Conservation (phyloP, 768 basidiomycete genomes). For the Termitomyces sp. region DNA sequence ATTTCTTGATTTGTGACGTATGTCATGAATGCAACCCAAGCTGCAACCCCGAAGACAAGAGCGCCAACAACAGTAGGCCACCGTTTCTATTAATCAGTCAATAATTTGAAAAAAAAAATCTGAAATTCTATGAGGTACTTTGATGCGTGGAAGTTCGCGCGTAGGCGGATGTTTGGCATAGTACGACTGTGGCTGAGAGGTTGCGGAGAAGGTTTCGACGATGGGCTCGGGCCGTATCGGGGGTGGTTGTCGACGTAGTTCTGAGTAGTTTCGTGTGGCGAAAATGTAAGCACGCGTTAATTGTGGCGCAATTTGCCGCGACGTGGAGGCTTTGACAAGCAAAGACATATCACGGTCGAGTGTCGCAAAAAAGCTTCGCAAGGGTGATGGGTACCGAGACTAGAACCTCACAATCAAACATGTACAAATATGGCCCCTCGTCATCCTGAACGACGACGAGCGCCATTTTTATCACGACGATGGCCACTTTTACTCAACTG, state of each 20-base stretch:
- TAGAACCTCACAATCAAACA: constrained; percentile 3
- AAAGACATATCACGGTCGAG: constrained; percentile 9
- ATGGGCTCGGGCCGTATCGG: constrained; percentile 16
- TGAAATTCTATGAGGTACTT: constrained; percentile 21
- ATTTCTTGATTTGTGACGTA: constrained; percentile 77
- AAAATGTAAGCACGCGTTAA: neutral
- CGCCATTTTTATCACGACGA: neutral
- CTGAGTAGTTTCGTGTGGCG: constrained; percentile 14
- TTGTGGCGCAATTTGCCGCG: constrained; percentile 8
- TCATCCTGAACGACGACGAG: constrained; percentile 7
- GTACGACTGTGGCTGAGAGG: constrained; percentile 37
- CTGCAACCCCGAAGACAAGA: constrained; percentile 49
- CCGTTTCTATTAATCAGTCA: constrained; percentile 29
- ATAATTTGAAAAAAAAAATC: neutral
- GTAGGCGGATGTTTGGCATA: constrained; percentile 26
- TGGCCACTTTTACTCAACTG: constrained; percentile 1
- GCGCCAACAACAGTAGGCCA: constrained; percentile 60
- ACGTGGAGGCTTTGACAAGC: constrained; percentile 3
- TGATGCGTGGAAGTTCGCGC: constrained; percentile 33
- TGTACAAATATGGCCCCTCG: constrained; percentile 7
- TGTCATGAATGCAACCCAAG: constrained; percentile 67
- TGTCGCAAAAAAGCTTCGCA: neutral
- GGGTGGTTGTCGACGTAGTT: constrained; percentile 18
- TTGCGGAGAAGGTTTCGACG: constrained; percentile 24
- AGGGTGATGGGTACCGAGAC: neutral